Base-by-base conservation (phyloP, 495 filamentous ascomycete species). In the Durotheca rogersii region DNA sequence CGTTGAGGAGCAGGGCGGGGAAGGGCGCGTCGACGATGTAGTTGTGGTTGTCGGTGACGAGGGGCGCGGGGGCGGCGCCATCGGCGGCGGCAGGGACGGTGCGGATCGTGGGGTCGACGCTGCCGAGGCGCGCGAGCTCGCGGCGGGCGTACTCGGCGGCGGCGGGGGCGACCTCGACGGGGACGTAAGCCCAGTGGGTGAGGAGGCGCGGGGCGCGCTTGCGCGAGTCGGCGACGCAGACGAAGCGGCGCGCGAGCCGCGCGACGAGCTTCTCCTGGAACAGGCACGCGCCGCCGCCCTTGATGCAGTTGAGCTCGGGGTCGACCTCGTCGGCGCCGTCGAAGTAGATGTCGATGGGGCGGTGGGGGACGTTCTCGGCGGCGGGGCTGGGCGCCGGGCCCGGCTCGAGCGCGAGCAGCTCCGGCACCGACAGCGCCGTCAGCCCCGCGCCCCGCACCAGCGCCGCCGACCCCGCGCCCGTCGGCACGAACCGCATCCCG, bases 221-320 rank as follows among this genome's bases (percentile, higher is more conserved):
- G 51, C 93, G 82, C 55, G 87, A 88, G 70, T 97, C 90, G 23
- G 94, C 93, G 43, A 97, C 94, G 62, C 89, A 93, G 44, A 98
- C 81, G 64, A 98, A 96, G 59, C 90, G 87, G 72, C 81, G 85
- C 1, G 91, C 86, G 45, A 83, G 79, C 23, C 87, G 80, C 2
- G 91, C 91, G 10, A 98, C 92, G 16, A 98, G 74, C 74, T 98
- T 98, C 75, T 98, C 93, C 71, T 97, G 94, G 77, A 95, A 96
- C 49, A 96, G 71, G 69, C 94, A 98, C 19, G 90, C 93, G 34
- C 93, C 93, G 11, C 93, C 93, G 35, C 93, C 93, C 73, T 98
- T 98, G 71, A 98, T 96, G 64, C 90, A 88, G 70, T 97, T 98
- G 41, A 98, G 69, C 30, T 90, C 88, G 16, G 88, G 88, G 67